Evolutionary conservation across 176 grass and related monocot genomes (phyloP).

Genomic region (Aechmea fasciata): DNA sequence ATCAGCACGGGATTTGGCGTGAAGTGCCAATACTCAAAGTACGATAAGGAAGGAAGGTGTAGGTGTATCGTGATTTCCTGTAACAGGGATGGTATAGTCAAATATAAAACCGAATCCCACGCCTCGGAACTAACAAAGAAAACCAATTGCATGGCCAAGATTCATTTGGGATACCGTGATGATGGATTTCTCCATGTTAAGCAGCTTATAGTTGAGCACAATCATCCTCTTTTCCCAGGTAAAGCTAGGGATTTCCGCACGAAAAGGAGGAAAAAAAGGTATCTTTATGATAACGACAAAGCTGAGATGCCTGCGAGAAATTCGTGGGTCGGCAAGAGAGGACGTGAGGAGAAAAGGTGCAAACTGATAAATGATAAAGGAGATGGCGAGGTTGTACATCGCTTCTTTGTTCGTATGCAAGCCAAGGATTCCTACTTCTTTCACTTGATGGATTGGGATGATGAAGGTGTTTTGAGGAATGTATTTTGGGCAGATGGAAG

Average conservation of each 20-base stretch:
- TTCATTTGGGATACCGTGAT: constrained; percentile 2
- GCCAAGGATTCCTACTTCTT: constrained; percentile 20
- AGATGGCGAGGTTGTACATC: constrained; percentile 19
- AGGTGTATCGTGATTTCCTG: constrained; percentile 6
- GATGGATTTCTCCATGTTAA: constrained; percentile 8
- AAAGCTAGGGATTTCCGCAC: neutral
- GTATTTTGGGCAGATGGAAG: constrained; percentile 23
- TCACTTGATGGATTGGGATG: constrained; percentile 18
- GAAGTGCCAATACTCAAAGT: constrained; percentile 2
- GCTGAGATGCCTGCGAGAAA: neutral
- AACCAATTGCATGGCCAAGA: constrained; percentile 7
- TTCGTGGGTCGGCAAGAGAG: neutral
- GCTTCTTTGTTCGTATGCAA: constrained; percentile 16
- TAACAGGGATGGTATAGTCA: constrained; percentile 10
- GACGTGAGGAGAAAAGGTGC: neutral
- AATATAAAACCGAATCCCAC: constrained; percentile 6
- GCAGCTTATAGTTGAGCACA: constrained; percentile 9
- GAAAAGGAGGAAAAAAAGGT: constrained; percentile 3
- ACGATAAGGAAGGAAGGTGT: constrained; percentile 3
- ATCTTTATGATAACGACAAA: constrained; percentile 1
- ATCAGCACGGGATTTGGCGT: neutral
- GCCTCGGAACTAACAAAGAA: neutral
- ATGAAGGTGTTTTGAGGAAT: constrained; percentile 15
- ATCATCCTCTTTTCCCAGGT: constrained; percentile 5
- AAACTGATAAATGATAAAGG: constrained; percentile 9